A percentile compares a stretch with the other conserved stretches of the same genome.
Conservation (phyloP, 2,329 filamentous ascomycete genomes). For the Diaporthe helianthi region DNA sequence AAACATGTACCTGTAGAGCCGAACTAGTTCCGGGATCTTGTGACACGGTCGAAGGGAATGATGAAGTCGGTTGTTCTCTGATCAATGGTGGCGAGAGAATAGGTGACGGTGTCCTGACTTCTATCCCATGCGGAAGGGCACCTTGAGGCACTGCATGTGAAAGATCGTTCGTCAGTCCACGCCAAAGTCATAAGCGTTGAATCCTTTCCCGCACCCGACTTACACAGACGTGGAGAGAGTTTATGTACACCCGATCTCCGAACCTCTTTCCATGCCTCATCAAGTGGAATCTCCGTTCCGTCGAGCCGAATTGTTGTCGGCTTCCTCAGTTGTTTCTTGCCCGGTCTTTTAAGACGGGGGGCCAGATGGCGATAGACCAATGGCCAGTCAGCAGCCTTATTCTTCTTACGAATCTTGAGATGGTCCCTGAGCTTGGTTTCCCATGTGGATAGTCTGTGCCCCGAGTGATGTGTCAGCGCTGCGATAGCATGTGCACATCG, state of each 20-base stretch:
- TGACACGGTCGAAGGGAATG: not conserved
- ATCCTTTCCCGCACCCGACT: not conserved
- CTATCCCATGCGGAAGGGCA: not conserved
- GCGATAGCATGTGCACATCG: not conserved
- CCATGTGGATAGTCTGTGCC: not conserved
- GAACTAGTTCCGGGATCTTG: not conserved
- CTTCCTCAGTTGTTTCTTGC: not conserved
- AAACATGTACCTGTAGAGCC: not conserved
- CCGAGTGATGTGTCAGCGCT: not conserved
- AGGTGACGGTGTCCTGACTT: not conserved
- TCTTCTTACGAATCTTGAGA: not conserved
- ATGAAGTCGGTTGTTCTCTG: not conserved
- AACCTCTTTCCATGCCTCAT: slow-evolving; percentile 13
- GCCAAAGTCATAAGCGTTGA: not conserved
- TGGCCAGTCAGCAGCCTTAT: not conserved
- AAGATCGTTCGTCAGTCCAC: not conserved
- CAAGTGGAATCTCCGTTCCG: not conserved
- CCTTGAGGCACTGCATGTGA: not conserved
- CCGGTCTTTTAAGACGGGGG: not conserved
- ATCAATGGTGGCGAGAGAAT: not conserved
- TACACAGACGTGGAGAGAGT: not conserved
- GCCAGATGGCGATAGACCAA: not conserved
- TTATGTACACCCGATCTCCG: not conserved
- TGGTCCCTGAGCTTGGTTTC: slow-evolving; percentile 14
- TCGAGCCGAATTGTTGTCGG: not conserved